A percentile compares a stretch with the other conserved stretches of the same genome.
phyloP scores from a whole-genome alignment of 2,329 filamentous ascomycete species.

The Falciphora oryzae region DNA sequence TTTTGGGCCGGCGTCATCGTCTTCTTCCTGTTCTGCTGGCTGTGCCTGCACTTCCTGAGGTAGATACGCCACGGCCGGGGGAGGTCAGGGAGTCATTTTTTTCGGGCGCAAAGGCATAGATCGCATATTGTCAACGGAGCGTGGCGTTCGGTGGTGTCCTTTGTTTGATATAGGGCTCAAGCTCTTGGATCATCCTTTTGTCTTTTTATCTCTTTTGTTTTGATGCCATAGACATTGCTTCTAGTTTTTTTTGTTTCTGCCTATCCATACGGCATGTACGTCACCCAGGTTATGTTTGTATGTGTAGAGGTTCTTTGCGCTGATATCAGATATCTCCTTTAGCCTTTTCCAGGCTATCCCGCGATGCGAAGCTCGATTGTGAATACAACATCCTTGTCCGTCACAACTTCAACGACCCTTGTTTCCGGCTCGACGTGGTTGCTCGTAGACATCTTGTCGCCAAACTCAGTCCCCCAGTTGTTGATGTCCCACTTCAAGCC shows the following conservation, averaged over 20 bases:
- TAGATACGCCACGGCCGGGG: conserved; percentile 25
- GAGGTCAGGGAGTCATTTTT: background rate
- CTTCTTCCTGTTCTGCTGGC: conserved; percentile 89
- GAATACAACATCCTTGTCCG: conserved; percentile 62
- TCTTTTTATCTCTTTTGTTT: background rate
- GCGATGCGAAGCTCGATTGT: conserved; percentile 55
- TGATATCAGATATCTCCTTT: background rate
- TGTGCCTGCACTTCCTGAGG: conserved; percentile 79
- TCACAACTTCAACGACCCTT: conserved; percentile 56
- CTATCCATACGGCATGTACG: background rate
- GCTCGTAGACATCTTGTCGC: conserved; percentile 70
- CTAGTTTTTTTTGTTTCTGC: no score
- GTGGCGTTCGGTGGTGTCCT: background rate
- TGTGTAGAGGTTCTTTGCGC: background rate
- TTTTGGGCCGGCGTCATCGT: conserved; percentile 81
- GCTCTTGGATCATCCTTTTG: background rate
- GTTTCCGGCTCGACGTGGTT: conserved; percentile 63
- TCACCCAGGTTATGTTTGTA: background rate
- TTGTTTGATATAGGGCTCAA: background rate
- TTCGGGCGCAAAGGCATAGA: background rate
- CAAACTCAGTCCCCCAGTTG: conserved; percentile 73
- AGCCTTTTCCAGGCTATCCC: background rate
- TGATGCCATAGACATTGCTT: background rate
- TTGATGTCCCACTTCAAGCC: conserved; percentile 90
- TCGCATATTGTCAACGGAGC: conserved; percentile 1